phyloP scores from a whole-genome alignment of 305 asterid genomes.

The Solanum hybrid region DNA sequence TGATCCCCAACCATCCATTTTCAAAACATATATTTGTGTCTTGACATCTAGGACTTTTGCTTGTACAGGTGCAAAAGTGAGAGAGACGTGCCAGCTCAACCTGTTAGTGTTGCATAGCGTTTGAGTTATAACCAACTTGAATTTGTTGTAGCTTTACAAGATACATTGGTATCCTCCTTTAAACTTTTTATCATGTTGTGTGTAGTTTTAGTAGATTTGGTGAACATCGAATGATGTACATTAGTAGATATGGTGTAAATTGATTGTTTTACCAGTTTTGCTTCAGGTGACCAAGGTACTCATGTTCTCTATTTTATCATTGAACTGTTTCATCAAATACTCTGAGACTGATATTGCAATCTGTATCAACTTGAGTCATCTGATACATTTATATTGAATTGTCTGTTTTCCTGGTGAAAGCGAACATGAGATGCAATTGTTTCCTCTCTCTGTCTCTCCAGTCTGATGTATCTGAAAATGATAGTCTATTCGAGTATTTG shows the following conservation, averaged over 20 bases:
- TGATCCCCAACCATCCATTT: neutral
- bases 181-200: neutral
- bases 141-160: constrained; percentile 3
- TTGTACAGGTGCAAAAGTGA: constrained; percentile 63
- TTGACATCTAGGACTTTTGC: neutral
- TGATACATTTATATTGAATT: neutral
- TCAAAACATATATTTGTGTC: neutral
- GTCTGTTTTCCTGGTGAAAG: neutral
- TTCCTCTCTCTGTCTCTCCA: neutral
- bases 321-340: neutral
- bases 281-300: neutral
- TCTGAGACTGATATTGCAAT: neutral
- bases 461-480: neutral
- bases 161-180: neutral
- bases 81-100: constrained; percentile 47
- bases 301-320: neutral
- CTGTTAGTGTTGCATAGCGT: constrained; percentile 46
- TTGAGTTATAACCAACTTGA: neutral
- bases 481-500: neutral
- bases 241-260: neutral
- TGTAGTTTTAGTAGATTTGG: neutral
- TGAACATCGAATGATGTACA: neutral
- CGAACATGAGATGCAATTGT: neutral
- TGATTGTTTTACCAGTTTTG: neutral
- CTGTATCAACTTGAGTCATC: neutral